These are phyloP conservation scores for Ogataea wickerhamii DNA, from an alignment of 805 yeast species.

Conservation along the genomic window DNA sequence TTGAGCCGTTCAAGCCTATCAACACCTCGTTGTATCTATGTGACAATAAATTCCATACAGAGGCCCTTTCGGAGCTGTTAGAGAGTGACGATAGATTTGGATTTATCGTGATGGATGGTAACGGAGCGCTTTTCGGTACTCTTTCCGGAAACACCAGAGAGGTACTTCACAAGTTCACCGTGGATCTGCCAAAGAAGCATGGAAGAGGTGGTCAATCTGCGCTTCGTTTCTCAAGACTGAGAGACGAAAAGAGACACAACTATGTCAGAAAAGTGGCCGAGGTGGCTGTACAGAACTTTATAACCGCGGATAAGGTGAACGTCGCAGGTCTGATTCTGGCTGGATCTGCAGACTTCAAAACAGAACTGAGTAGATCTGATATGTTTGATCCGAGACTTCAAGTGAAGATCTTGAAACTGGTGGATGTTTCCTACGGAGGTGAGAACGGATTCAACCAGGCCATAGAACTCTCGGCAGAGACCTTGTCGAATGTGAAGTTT, in stretches of 20 bases:
- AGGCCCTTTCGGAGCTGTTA: conserved; percentile 87
- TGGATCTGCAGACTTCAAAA: conserved; percentile 99
- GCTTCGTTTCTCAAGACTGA: conserved; percentile 94
- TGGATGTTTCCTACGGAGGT: conserved; percentile 98
- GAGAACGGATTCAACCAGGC: conserved; percentile 99
- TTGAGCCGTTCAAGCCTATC: conserved; percentile 98
- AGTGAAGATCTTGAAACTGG: conserved; percentile 84
- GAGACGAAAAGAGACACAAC: conserved; percentile 99
- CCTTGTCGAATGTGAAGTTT: conserved; percentile 93
- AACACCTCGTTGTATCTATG: conserved; percentile 94
- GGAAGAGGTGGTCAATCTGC: conserved; percentile 99
- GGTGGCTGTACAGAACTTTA: conserved; percentile 95
- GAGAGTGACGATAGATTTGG: conserved; percentile 97
- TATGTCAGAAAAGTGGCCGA: conserved; percentile 98
- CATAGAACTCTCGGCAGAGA: conserved; percentile 94
- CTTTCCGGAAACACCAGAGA: conserved; percentile 97
- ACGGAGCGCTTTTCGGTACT: conserved; percentile 93
- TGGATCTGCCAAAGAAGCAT: conserved; percentile 98
- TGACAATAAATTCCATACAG: conserved; percentile 98
- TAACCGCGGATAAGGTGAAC: conserved; percentile 89
- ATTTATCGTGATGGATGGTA: conserved; percentile 99
- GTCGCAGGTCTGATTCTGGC: conserved; percentile 94
- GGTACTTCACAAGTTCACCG: conserved; percentile 91
- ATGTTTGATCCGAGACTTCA: conserved; percentile 87
- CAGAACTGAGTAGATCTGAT: conserved; percentile 88